A percentile compares a stretch with the other conserved stretches of the same genome.
Evolutionary conservation across 179 eudicot genomes (phyloP).

Genomic region (Patellifolia procumbens): DNA sequence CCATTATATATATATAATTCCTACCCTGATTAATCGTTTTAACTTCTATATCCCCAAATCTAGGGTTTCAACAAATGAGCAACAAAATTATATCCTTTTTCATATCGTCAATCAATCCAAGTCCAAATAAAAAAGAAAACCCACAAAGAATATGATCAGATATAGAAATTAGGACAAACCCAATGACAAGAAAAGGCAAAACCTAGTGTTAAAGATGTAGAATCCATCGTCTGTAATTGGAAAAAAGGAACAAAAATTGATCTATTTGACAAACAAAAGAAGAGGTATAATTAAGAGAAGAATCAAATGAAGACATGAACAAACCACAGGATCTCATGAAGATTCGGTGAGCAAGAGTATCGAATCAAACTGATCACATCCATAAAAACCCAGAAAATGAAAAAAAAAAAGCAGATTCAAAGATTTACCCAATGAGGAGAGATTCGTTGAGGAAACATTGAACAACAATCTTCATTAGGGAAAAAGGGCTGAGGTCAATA

Average conservation of each 20-base stretch:
- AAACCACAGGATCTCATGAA: conserved; percentile 52
- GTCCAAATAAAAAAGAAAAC: conserved; percentile 7
- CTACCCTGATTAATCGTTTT: not conserved
- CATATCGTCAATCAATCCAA: conserved; percentile 17
- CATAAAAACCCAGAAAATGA: conserved; percentile 21
- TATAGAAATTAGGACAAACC: conserved; percentile 15
- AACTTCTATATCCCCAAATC: conserved; percentile 20
- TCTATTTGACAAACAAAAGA: conserved; percentile 33
- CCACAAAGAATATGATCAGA: conserved; percentile 8
- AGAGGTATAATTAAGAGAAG: conserved; percentile 16
- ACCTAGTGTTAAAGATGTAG: conserved; percentile 15
- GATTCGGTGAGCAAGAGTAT: conserved; percentile 41
- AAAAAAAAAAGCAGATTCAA: not conserved
- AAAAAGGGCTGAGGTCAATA: conserved; percentile 3
- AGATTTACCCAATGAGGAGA: conserved; percentile 23
- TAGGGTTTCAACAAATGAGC: conserved; percentile 25
- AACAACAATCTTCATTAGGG: conserved; percentile 6
- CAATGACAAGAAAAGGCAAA: not conserved
- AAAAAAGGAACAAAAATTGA: conserved; percentile 38
- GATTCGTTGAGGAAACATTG: conserved; percentile 16
- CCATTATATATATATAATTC: conserved; percentile 33
- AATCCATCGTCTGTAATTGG: conserved; percentile 39
- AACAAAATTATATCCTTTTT: not conserved
- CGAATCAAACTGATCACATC: conserved; percentile 47
- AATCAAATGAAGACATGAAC: conserved; percentile 56